Evolutionary conservation across 305 asterid species (phyloP), one percentile per base, ranked within the genome.

Genomic region (Solanum hybrid): DNA sequence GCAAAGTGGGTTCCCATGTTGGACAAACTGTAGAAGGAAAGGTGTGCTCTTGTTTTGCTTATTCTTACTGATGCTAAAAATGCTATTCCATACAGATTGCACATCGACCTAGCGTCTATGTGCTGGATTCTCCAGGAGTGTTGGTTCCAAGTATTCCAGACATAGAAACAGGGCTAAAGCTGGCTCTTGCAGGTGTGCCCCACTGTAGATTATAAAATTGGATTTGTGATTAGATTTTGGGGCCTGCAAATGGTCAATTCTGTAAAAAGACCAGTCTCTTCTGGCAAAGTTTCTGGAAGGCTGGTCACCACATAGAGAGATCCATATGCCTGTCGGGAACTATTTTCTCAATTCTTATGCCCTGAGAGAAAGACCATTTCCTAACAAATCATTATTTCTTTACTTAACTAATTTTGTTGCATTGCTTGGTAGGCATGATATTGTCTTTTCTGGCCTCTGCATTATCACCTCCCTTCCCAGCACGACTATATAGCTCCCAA

Each of bases 61-160:
- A 27, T 81, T 27, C 86, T 81, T 81, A 15, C 71, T 15, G 86
- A 81, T 42, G 26, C 42, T 84, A 29, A 84, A 56, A 84, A 10
- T 10, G 29, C 86, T 73, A 73, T 45, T 90, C 19, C 73, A 27
- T 89, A 38, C 92, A 97, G 98, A 97, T 97, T 94, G 99, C 99
- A 0, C 94, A 96, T 92, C 95, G 91, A 89, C 99, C 99, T 87
- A 96, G 99, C 94, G 95, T 97, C 93, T 96, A 97, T 71, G 98
- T 96, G 77, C 91, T 96, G 96, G 99, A 95, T 92, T 93, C 95
- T 13, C 99, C 99, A 1, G 99, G 99, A 82, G 99, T 97, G 90
- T 92, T 97, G 94, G 99, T 96, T 88, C 99, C 98, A 72, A 95
- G 96, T 90, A 95, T 97, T 85, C 95, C 97, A 64, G 95, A 96